Percentiles rank a stretch among this genome's conserved stretches.
These are phyloP conservation scores for Aspergillus sp. DNA, from an alignment of 2,329 filamentous ascomycete species.

Conservation along the genomic window DNA sequence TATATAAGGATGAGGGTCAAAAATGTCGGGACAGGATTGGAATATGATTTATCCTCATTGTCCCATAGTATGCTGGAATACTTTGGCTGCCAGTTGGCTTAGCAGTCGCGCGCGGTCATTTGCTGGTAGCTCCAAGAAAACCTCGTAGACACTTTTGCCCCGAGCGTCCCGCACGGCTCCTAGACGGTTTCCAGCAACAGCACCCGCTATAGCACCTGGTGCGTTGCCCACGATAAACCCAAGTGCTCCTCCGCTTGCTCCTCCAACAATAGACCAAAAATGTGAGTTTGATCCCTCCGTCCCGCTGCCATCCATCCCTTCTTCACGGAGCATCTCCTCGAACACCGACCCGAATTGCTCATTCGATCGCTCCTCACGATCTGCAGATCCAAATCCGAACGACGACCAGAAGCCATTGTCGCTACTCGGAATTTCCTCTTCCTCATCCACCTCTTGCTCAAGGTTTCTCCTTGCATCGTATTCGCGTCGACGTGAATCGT, in stretches of 20 bases:
- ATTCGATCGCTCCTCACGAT: conserved; percentile 47
- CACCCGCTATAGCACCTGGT: conserved; percentile 82
- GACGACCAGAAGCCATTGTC: conserved; percentile 70
- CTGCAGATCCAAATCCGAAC: conserved; percentile 57
- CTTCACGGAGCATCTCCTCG: conserved; percentile 84
- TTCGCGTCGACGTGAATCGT: conserved; percentile 71
- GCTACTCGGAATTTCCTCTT: conserved; percentile 51
- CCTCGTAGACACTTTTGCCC: conserved; percentile 92
- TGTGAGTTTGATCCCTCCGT: conserved; percentile 58
- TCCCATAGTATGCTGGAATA: conserved; percentile 59
- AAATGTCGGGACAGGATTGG: not conserved
- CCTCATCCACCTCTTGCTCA: conserved; percentile 47
- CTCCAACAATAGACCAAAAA: conserved; percentile 87
- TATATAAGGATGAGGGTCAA: not conserved
- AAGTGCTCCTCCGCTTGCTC: conserved; percentile 81
- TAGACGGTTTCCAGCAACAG: conserved; percentile 88
- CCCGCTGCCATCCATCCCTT: conserved; percentile 68
- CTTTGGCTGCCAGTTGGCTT: conserved; percentile 78
- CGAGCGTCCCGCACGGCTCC: conserved; percentile 85
- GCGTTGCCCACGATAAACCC: conserved; percentile 96
- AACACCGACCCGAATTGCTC: conserved; percentile 87
- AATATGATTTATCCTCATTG: conserved; percentile 13
- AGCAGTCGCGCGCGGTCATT: conserved; percentile 77
- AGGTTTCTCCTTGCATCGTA: conserved; percentile 72
- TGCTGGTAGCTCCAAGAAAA: conserved; percentile 84